These are phyloP conservation scores for Aspergillus cejpii DNA, from an alignment of 2,329 filamentous ascomycete species.

Conservation along the genomic window DNA sequence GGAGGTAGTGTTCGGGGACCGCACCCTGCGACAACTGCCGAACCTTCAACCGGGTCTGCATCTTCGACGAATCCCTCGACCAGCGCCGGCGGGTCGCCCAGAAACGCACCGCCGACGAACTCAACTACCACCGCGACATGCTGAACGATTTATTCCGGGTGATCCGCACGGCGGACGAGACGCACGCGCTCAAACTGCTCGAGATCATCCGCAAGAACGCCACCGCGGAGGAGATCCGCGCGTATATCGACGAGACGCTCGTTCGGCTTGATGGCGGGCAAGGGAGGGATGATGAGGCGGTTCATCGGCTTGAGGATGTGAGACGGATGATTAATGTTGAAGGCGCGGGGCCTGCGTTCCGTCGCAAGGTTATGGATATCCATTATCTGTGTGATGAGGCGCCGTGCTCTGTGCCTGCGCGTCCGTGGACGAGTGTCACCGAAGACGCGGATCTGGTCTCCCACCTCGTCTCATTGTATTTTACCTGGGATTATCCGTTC, in stretches of 20 bases:
- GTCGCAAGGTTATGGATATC: slow-evolving; percentile 39
- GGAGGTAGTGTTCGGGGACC: slow-evolving; percentile 37
- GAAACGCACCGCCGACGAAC: slow-evolving; percentile 37
- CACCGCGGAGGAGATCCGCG: slow-evolving; percentile 31
- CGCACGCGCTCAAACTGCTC: slow-evolving; percentile 25
- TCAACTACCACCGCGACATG: slow-evolving; percentile 36
- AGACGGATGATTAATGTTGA: slow-evolving; percentile 27
- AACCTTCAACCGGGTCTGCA: slow-evolving; percentile 32
- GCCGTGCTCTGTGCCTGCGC: slow-evolving; percentile 30
- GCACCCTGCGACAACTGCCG: slow-evolving; percentile 37
- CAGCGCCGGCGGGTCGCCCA: slow-evolving; percentile 41
- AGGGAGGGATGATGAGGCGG: slow-evolving; percentile 17
- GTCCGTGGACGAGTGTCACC: slow-evolving; percentile 74
- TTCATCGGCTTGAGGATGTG: slow-evolving; percentile 25
- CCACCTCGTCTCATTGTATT: slow-evolving; percentile 86
- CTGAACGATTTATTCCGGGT: slow-evolving; percentile 33
- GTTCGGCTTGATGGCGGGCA: slow-evolving; percentile 10
- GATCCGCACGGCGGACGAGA: slow-evolving; percentile 30
- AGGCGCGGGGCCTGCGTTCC: slow-evolving; percentile 27
- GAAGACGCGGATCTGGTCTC: slow-evolving; percentile 65
- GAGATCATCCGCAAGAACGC: slow-evolving; percentile 34
- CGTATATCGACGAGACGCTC: slow-evolving; percentile 30
- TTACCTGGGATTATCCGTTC: slow-evolving; percentile 87
- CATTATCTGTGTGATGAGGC: slow-evolving; percentile 35
- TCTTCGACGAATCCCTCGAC: slow-evolving; percentile 57